A percentile compares a stretch with the other conserved stretches of the same genome.
Conservation (phyloP, 2,329 filamentous ascomycete species). For the Phaeomoniella chlamydospora region DNA sequence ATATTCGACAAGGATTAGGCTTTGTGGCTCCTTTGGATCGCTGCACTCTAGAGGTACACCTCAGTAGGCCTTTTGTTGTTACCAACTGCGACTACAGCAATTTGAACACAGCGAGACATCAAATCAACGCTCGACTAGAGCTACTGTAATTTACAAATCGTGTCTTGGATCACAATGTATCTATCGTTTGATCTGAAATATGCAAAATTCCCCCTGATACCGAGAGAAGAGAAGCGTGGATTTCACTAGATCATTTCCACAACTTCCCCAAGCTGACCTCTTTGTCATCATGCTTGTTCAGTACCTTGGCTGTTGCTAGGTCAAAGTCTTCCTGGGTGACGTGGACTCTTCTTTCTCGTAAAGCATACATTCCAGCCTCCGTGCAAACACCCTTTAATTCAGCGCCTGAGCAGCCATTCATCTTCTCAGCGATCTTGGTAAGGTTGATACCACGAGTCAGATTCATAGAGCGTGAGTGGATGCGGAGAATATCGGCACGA, state of each 20-base stretch:
- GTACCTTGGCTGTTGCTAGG: constrained; percentile 92
- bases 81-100: too few relatives aligned
- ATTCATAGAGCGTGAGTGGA: constrained; percentile 98
- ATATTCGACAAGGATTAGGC: too few relatives aligned
- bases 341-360: constrained; percentile 88
- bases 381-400: constrained; percentile 98
- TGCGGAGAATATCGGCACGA: constrained; percentile 90
- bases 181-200: too few relatives aligned
- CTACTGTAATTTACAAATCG: too few relatives aligned
- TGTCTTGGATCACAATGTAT: too few relatives aligned
- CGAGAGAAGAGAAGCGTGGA: too few relatives aligned
- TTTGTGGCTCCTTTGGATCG: too few relatives aligned
- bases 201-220: too few relatives aligned
- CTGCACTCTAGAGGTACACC: too few relatives aligned
- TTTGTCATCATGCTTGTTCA: constrained; percentile 99
- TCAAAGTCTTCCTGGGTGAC: constrained; percentile 99
- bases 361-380: constrained; percentile 94
- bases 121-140: too few relatives aligned
- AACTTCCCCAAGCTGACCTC: constrained; percentile 81
- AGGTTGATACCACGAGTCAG: constrained; percentile 93
- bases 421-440: constrained; percentile 98
- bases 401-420: constrained; percentile 96
- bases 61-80: too few relatives aligned
- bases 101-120: too few relatives aligned
- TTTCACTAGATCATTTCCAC: constrained; percentile 54